Percentiles rank a stretch among this genome's conserved stretches.
phyloP scores from a whole-genome alignment of 2,329 filamentous ascomycete genomes.

The Pyrenophora graminea region DNA sequence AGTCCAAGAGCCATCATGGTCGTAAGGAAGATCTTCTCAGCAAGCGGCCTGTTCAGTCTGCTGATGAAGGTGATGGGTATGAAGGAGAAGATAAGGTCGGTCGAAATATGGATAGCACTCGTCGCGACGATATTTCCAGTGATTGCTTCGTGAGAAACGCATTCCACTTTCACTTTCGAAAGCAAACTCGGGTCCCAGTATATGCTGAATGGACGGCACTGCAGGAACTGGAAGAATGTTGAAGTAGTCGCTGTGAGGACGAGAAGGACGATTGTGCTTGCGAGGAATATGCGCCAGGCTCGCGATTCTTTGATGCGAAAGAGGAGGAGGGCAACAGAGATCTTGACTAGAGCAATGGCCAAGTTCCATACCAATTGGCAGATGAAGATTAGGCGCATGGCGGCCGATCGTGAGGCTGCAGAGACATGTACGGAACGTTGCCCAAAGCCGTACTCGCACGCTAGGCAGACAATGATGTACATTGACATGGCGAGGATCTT shows the following conservation, averaged over 20 bases:
- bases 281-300: constrained; percentile 28
- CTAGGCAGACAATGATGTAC: constrained; percentile 22
- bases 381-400: constrained; percentile 31
- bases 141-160: constrained; percentile 21
- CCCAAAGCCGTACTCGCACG: constrained; percentile 31
- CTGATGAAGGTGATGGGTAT: constrained; percentile 30
- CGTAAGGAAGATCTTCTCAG: constrained; percentile 31
- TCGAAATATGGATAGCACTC: constrained; percentile 21
- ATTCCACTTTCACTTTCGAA: constrained; percentile 11
- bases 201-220: constrained; percentile 31
- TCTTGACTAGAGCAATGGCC: constrained; percentile 31
- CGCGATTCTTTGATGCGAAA: constrained; percentile 26
- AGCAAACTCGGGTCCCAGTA: constrained; percentile 32
- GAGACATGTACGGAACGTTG: constrained; percentile 26
- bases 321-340: constrained; percentile 30
- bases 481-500: constrained; percentile 27
- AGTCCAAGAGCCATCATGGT: constrained; percentile 30
- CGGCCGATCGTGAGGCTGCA: constrained; percentile 13
- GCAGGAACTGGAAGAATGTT: constrained; percentile 31
- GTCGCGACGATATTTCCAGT: constrained; percentile 31
- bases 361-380: constrained; percentile 35
- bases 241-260: constrained; percentile 21
- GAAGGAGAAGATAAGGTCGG: constrained; percentile 27
- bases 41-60: constrained; percentile 23
- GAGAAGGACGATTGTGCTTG: constrained; percentile 21